These are phyloP conservation scores for Ganoderma resinaceum DNA, from an alignment of 1,284 basidiomycete genomes.

Conservation along the genomic window DNA sequence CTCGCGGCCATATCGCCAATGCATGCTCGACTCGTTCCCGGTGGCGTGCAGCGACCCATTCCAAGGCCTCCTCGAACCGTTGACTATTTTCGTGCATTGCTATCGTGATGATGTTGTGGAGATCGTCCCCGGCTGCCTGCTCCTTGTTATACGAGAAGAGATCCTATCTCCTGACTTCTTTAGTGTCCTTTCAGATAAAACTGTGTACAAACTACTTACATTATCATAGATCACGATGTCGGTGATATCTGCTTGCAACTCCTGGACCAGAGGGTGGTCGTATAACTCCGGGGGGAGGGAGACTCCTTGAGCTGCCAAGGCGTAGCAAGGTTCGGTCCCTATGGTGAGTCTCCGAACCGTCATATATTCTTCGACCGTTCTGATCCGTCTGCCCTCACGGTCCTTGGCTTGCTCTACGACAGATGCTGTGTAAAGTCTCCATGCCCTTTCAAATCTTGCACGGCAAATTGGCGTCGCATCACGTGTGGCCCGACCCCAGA, in stretches of 20 bases:
- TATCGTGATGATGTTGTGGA: conserved; percentile 29
- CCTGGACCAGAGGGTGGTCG: conserved; percentile 41
- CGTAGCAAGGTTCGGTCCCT: conserved; percentile 43
- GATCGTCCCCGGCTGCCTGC: background rate
- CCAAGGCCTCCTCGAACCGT: background rate
- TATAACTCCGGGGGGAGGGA: conserved; percentile 45
- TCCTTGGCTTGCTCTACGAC: conserved; percentile 42
- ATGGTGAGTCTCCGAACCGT: conserved; percentile 41
- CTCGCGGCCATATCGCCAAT: conserved; percentile 17
- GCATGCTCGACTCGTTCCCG: conserved; percentile 11
- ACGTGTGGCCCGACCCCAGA: conserved; percentile 33
- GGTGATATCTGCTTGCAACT: conserved; percentile 31
- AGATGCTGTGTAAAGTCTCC: conserved; percentile 38
- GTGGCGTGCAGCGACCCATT: conserved; percentile 14
- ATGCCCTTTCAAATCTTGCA: conserved; percentile 32
- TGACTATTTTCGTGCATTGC: conserved; percentile 32
- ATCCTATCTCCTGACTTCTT: conserved; percentile 30
- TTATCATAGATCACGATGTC: conserved; percentile 40
- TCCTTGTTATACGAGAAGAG: conserved; percentile 30
- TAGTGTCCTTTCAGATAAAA: conserved; percentile 4
- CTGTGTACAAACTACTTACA: conserved; percentile 33
- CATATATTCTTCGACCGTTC: conserved; percentile 43
- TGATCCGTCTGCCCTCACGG: conserved; percentile 35
- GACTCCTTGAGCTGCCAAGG: conserved; percentile 41
- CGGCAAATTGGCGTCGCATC: conserved; percentile 25